Evolutionary conservation across 306 rosid genomes (phyloP).

Genomic region (Sindora glabra): DNA sequence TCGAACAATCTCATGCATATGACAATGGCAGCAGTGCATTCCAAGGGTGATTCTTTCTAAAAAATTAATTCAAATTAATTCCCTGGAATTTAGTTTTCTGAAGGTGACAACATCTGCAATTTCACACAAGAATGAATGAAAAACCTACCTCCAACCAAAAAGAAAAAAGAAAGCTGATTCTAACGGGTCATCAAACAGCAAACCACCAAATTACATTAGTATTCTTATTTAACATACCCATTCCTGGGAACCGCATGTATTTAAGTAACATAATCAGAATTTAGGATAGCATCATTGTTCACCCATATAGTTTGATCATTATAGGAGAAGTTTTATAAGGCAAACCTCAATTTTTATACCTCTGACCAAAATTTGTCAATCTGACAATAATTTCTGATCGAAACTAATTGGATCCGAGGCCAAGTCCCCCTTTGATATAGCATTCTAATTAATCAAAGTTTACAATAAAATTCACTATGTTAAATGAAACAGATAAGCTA

Average conservation of each 20-base stretch:
- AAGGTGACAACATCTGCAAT: conserved; percentile 34
- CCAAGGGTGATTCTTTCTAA: conserved; percentile 31
- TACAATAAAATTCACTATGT: background rate
- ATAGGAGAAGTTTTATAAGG: background rate
- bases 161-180: background rate
- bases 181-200: background rate
- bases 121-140: background rate
- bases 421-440: background rate
- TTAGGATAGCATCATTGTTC: background rate
- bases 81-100: conserved; percentile 33
- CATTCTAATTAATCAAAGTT: background rate
- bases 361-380: background rate
- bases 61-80: no score
- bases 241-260: background rate
- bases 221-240: no score
- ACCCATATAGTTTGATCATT: background rate
- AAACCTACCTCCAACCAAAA: background rate
- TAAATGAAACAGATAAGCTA: background rate
- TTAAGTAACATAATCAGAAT: no score
- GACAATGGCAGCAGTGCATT: conserved; percentile 41
- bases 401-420: background rate
- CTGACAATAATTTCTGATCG: background rate
- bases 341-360: background rate
- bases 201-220: no score
- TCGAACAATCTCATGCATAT: conserved; percentile 45